Evolutionary conservation across 805 yeast species (phyloP).

Genomic region (Hanseniaspora taiwanica): DNA sequence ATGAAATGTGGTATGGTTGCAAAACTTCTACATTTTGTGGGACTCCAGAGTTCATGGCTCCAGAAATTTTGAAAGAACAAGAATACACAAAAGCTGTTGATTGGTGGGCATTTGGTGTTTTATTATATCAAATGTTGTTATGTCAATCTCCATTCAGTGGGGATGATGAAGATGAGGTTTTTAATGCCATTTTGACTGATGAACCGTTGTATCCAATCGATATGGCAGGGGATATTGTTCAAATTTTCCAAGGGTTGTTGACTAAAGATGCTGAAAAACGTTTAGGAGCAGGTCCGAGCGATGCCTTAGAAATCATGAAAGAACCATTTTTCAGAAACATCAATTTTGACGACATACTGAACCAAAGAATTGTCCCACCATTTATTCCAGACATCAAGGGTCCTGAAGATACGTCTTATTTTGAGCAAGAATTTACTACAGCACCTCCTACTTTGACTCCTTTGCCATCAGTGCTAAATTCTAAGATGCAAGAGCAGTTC

Average conservation of each 20-base stretch:
- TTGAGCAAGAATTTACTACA: constrained; percentile 88
- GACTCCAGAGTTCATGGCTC: constrained; percentile 99
- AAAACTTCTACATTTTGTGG: constrained; percentile 96
- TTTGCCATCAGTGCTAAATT: constrained; percentile 72
- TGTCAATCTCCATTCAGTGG: constrained; percentile 97
- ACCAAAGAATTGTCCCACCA: constrained; percentile 70
- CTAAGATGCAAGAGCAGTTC: constrained; percentile 89
- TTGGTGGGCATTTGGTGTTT: constrained; percentile 99
- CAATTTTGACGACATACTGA: constrained; percentile 73
- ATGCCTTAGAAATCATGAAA: constrained; percentile 88
- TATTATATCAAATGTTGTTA: constrained; percentile 88
- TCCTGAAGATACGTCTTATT: constrained; percentile 84
- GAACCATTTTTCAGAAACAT: constrained; percentile 89
- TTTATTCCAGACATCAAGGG: constrained; percentile 76
- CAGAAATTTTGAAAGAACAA: constrained; percentile 89
- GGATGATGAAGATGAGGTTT: constrained; percentile 92
- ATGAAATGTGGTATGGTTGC: constrained; percentile 71
- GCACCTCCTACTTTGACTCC: constrained; percentile 94
- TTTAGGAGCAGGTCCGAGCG: constrained; percentile 76
- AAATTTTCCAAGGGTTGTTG: constrained; percentile 77
- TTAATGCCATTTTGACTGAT: constrained; percentile 90
- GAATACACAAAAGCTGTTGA: constrained; percentile 90
- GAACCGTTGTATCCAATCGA: constrained; percentile 94
- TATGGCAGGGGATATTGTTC: constrained; percentile 94
- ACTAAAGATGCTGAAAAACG: constrained; percentile 80